Conservation (phyloP, 306 rosid species). For the Ziziphus jujuba region DNA sequence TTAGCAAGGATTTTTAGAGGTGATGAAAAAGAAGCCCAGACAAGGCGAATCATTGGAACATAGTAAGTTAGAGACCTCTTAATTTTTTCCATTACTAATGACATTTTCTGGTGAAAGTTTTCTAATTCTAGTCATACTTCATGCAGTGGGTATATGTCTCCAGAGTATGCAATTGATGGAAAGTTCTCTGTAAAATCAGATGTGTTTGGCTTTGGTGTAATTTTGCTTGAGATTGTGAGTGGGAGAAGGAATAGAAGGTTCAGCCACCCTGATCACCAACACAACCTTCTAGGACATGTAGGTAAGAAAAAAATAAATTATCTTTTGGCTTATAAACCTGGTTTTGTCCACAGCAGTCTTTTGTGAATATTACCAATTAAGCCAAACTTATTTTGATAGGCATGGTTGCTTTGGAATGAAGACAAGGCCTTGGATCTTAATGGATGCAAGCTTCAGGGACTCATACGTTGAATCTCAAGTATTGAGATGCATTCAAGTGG, state of each 20-base stretch:
- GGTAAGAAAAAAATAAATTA: too few relatives aligned
- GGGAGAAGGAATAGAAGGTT: conserved; percentile 20
- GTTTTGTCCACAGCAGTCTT: too few relatives aligned
- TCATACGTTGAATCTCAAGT: conserved; percentile 22
- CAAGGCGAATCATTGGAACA: conserved; percentile 22
- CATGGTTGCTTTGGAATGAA: conserved; percentile 38
- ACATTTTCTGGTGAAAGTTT: background rate
- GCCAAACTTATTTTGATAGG: conserved; percentile 12
- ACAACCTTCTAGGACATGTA: background rate
- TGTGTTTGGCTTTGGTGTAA: conserved; percentile 18
- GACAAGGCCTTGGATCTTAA: conserved; percentile 24
- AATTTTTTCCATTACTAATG: background rate
- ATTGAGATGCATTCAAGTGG: conserved; percentile 47
- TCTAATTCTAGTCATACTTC: background rate
- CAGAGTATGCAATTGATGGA: conserved; percentile 25
- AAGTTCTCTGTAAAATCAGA: conserved; percentile 19
- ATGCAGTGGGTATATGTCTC: conserved; percentile 25
- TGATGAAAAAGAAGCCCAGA: conserved; percentile 4
- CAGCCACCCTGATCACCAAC: conserved; percentile 2
- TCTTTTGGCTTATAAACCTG: too few relatives aligned
- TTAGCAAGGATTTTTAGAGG: conserved; percentile 19
- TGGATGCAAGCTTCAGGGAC: conserved; percentile 27
- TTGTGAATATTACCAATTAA: too few relatives aligned
- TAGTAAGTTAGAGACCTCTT: conserved; percentile 2
- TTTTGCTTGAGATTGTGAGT: conserved; percentile 24